Conservation (phyloP, 202 grass and related monocot genomes). For the Cymbopogon flexuosus region DNA sequence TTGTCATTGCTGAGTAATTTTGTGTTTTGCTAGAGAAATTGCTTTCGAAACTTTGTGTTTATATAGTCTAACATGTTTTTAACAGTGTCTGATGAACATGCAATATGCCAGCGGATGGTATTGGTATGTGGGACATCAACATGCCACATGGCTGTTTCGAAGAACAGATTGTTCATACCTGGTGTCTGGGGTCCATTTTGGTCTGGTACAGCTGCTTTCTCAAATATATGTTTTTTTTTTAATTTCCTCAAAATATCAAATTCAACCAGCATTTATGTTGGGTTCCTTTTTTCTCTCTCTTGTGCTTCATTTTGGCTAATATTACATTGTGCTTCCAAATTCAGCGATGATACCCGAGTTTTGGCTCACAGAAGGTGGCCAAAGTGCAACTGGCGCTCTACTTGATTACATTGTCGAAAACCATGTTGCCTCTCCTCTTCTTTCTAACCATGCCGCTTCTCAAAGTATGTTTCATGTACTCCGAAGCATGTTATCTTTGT, state of each 20-base stretch:
- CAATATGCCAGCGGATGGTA: constrained; percentile 70
- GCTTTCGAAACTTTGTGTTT: background rate
- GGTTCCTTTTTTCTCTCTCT: constrained; percentile 12
- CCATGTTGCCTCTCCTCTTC: constrained; percentile 66
- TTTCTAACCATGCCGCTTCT: constrained; percentile 72
- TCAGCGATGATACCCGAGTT: constrained; percentile 87
- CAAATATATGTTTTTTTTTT: background rate
- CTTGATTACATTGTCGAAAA: constrained; percentile 74
- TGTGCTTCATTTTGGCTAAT: constrained; percentile 2
- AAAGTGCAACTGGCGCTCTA: constrained; percentile 92
- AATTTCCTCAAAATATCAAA: background rate
- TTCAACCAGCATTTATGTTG: constrained; percentile 20
- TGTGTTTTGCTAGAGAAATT: constrained; percentile 1
- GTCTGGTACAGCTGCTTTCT: constrained; percentile 63
- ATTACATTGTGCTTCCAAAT: constrained; percentile 16
- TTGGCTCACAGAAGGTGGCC: constrained; percentile 90
- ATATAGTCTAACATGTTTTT: constrained; percentile 10
- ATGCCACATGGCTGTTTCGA: constrained; percentile 92
- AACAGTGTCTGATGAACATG: constrained; percentile 58
- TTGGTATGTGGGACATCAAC: constrained; percentile 97
- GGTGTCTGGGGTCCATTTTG: constrained; percentile 96
- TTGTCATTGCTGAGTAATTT: constrained; percentile 29
- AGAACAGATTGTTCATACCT: constrained; percentile 74
- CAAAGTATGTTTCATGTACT: constrained; percentile 56
- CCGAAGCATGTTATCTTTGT: background rate